Base-by-base conservation (phyloP, 257 asterid species). In the Anisodus acutangulus region DNA sequence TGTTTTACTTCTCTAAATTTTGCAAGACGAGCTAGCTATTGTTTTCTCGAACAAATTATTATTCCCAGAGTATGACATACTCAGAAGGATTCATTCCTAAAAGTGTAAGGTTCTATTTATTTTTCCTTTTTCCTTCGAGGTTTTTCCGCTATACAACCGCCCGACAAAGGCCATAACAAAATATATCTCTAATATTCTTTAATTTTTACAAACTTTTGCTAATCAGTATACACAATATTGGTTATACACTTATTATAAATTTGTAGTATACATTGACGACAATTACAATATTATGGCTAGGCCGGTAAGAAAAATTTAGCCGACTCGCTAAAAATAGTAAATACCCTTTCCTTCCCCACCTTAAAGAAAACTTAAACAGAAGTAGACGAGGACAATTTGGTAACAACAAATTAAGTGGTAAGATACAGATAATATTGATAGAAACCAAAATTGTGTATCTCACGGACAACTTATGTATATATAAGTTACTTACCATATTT, bases 311-410 rank as follows among this genome's bases (percentile, higher is more conserved):
- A 55, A 55, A 0, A 26, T 26, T 58, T 16, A 6, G 16, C 15
- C 5, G 43, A 2, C 2, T 8, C 3, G 10, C 8, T 68, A 68
- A 68, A 68, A 8, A 37, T 2, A 15, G 15, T 68, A 66, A 6
- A 69, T 37, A 22, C 3, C 3, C 10, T 69, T 68, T 66, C 8
- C 26, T 69, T 39, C 4, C 2, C 15, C 31, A 7, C 54, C 1
- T 69, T 0, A 12, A 37, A 68, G 12, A 39, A 59, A 4, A 64
- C 3, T 41, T 5, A 63, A 17, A 41, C 26, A 43, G 6, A 45
- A 7, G 4, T 45, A 17, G 4, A 10, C 0, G 45, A 51, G 91
- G 91, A 80, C 78, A 83, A 7, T 86, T 74, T 16, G n/a, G 93
- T 89, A 85, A 85, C 69, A 86, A 15, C 39, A 31, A 57, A 51